A percentile compares a stretch with the other conserved stretches of the same genome.
Evolutionary conservation across 257 asterid genomes (phyloP).

Genomic region (Osmanthus fragrans): DNA sequence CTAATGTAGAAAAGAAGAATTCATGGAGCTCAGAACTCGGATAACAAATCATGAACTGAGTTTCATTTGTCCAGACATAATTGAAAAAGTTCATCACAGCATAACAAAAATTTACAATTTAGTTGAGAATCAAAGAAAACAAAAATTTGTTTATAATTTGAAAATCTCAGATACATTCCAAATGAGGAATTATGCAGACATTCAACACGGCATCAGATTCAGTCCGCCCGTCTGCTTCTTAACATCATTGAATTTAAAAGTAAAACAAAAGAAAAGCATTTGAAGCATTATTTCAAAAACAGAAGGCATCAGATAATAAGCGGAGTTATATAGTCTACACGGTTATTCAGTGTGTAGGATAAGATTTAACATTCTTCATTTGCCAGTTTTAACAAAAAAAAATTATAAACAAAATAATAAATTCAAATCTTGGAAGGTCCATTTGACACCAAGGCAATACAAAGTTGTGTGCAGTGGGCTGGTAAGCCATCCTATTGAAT

Average conservation of each 20-base stretch:
- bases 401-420: not conserved
- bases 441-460: conserved; percentile 77
- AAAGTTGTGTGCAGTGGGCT: conserved; percentile 64
- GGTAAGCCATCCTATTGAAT: conserved; percentile 67
- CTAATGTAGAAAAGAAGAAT: not conserved
- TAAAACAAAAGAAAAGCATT: not conserved
- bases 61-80: conserved; percentile 84
- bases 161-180: conserved; percentile 54
- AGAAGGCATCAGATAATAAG: conserved; percentile 74
- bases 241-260: conserved; percentile 43
- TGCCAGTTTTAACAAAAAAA: conserved; percentile 33
- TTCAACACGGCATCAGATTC: conserved; percentile 89
- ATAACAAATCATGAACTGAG: conserved; percentile 51
- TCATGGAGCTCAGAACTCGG: conserved; percentile 54
- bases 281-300: not conserved
- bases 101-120: not conserved
- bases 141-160: not conserved
- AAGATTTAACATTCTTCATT: conserved; percentile 47
- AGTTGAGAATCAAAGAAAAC: not conserved
- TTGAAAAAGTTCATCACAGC: conserved; percentile 49
- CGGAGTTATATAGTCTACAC: conserved; percentile 66
- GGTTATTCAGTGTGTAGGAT: conserved; percentile 63
- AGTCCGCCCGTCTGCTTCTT: conserved; percentile 89
- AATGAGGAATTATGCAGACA: conserved; percentile 66
- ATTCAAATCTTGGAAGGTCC: conserved; percentile 49